Base-by-base conservation (phyloP, 495 filamentous ascomycete species). In the Penicillium coprophilum region DNA sequence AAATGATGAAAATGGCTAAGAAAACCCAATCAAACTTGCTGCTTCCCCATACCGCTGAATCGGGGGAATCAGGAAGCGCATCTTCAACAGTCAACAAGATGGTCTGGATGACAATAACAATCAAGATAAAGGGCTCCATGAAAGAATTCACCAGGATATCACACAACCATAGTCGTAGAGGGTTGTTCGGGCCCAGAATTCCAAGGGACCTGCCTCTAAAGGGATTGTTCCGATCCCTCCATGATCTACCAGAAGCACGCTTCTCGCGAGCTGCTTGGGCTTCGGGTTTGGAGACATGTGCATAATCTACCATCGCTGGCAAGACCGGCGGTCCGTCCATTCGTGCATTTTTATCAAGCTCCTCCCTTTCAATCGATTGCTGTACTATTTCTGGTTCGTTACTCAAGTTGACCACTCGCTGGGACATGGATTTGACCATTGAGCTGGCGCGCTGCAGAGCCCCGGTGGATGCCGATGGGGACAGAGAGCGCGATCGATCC, bases 391-490 rank as follows among this genome's bases (percentile, higher is more conserved):
- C 85, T 8, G 86, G 82, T 61, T 97, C 92, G 65, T 94, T 96
- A 75, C 93, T 96, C 55, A 99, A 78, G 68, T 96, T 97, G 64
- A 97, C 94, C 54, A 99, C 91, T 71, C 94, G 91, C 73, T 96
- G 91, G 19, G 95, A 97, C 85, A 97, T 95, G 61, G 92, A 92
- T 61, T 92, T 88, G 71, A 99, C 87, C 64, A 97, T 94, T 4
- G 92, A 95, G 31, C 92, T 89, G 52, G 94, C 90, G 61, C 90
- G 79, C 20, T 82, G 80, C 51, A 96, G 70, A 34, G 91, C 85
- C 40, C 87, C 82, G 47, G 79, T 79, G 11, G 84, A 82, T 9
- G 82, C 68, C n/a, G 85, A 85, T 4, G 85, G 79, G 5, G 92
- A 96, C 64, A 85, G 47, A 66, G 86, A 79, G 66, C 88, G 73